Conservation (phyloP, 2,329 filamentous ascomycete genomes). For the Beauveria rudraprayagi region DNA sequence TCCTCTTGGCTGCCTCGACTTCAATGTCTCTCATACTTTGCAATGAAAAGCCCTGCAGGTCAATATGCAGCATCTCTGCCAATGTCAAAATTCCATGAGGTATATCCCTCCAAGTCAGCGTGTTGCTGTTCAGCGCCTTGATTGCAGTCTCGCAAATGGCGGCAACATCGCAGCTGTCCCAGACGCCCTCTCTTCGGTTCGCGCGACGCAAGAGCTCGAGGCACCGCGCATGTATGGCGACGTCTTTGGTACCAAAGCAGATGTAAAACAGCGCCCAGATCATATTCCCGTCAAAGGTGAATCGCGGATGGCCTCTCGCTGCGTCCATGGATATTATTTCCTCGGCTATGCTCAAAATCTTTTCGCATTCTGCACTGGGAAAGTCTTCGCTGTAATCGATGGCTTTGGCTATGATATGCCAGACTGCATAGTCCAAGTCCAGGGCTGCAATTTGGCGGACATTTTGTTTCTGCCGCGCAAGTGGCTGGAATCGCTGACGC, state of each 20-base stretch:
- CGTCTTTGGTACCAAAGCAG: background rate
- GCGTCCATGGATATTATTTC: background rate
- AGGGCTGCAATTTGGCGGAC: background rate
- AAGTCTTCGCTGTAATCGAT: background rate
- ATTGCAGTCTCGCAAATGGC: constrained; percentile 1
- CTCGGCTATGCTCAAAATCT: background rate
- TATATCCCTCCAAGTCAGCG: background rate
- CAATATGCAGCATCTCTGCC: background rate
- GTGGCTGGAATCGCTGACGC: background rate
- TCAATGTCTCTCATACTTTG: background rate
- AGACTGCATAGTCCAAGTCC: background rate
- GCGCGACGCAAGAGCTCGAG: constrained; percentile 13
- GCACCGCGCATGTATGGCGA: constrained; percentile 7
- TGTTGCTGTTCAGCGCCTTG: background rate
- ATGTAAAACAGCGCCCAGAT: background rate
- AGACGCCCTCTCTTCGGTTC: constrained; percentile 16
- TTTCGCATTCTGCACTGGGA: background rate
- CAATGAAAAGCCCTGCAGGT: background rate
- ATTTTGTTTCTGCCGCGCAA: background rate
- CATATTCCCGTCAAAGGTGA: background rate
- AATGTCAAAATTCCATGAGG: background rate
- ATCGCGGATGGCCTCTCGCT: background rate
- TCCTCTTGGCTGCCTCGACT: background rate
- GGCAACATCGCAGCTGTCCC: constrained; percentile 18
- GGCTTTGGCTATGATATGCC: background rate